A percentile compares a stretch with the other conserved stretches of the same genome.
Evolutionary conservation across 441 rosid genomes (phyloP).

Genomic region (Brassica balearica): DNA sequence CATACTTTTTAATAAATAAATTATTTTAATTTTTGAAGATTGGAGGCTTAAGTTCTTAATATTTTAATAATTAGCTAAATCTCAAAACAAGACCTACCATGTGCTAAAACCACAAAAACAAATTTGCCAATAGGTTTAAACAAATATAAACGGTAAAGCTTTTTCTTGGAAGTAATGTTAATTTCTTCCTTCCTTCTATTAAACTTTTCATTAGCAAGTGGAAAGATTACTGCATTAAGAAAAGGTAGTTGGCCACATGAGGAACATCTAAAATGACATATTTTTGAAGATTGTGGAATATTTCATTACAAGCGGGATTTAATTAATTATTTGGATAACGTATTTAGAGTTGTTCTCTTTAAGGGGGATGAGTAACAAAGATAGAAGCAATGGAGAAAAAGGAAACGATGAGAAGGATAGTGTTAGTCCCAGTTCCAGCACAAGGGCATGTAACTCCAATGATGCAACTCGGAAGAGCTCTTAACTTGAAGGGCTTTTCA

Average conservation of each 20-base stretch:
- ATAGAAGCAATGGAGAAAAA: slow-evolving; percentile 1
- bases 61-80: slow-evolving; percentile 3
- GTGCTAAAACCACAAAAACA: background rate
- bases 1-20: background rate
- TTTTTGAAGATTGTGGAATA: background rate
- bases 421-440: slow-evolving; percentile 8
- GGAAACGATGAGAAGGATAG: slow-evolving; percentile 19
- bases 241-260: slow-evolving; percentile 2
- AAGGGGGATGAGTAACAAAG: background rate
- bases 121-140: background rate
- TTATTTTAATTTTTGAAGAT: background rate
- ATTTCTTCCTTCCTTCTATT: background rate
- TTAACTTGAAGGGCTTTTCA: slow-evolving; percentile 13
- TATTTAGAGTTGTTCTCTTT: background rate
- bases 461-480: slow-evolving; percentile 23
- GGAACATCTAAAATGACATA: background rate
- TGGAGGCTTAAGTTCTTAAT: background rate
- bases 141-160: background rate
- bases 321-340: background rate
- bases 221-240: background rate
- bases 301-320: slow-evolving; percentile 5
- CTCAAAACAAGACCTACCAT: background rate
- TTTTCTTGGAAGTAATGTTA: background rate
- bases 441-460: slow-evolving; percentile 25
- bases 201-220: background rate